Evolutionary conservation across 164 flowering plant genomes (phyloP).

Genomic region (Kalanchoe fedtschenkoi): DNA sequence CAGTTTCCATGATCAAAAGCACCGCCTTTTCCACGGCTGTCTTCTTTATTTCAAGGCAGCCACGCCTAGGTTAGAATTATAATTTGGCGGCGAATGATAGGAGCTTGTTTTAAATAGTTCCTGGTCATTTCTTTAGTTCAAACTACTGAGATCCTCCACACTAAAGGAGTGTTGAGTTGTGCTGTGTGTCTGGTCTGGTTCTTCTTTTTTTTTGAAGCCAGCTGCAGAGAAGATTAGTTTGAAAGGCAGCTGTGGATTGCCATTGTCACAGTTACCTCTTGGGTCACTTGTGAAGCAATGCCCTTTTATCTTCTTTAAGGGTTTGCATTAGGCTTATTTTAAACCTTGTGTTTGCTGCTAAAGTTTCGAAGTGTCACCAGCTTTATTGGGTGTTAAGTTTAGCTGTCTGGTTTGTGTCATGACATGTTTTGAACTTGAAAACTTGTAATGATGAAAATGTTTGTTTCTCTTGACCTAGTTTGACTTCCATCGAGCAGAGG

Average conservation of each 20-base stretch:
- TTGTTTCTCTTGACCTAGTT: too few species aligned
- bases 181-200: background rate
- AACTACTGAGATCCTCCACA: background rate
- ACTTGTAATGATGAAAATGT: too few species aligned
- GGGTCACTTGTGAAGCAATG: background rate
- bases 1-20: constrained; percentile 28
- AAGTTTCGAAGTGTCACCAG: too few species aligned
- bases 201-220: background rate
- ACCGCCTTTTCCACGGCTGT: background rate
- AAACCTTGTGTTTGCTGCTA: too few species aligned
- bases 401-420: too few species aligned
- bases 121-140: background rate
- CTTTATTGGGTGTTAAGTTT: too few species aligned
- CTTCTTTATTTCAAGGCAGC: background rate
- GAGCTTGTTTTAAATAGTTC: background rate
- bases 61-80: background rate
- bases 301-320: too few species aligned
- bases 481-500: too few species aligned
- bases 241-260: background rate
- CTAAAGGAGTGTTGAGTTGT: background rate
- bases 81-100: background rate
- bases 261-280: background rate
- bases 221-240: background rate
- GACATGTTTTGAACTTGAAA: too few species aligned
- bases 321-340: too few species aligned